Evolutionary conservation across 179 eudicot genomes (phyloP), one percentile per base, ranked within the genome.

Genomic region (Beta lomatogona): DNA sequence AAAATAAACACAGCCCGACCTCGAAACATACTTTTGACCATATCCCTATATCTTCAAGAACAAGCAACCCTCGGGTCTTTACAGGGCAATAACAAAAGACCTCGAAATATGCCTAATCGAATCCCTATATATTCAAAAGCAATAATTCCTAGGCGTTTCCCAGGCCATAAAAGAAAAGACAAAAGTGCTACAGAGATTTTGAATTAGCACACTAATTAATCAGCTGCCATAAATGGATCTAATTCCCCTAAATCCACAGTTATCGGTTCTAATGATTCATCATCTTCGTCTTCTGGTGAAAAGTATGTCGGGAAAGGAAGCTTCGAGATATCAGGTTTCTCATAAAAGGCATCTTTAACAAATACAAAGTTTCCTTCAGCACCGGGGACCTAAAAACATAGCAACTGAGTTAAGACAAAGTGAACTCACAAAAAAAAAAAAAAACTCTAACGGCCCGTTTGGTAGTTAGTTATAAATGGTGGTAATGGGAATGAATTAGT

Each of bases 231-330:
- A 82, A 96, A 96, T 50, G 98, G 98, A 86, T 96, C 99, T 31
- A 88, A 76, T 65, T 94, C 99, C 22, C 98, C 98, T 18, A 87
- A 89, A 88, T 96, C 99, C 76, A 96, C 99, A 44, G 90, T 84
- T n/a, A 94, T 22, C 48, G 99, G 93, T 83, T 87, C 92, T 85
- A 94, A 84, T 14, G 72, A 81, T 73, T 79, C 82, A 8, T 70
- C 77, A 60, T 90, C 90, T 86, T 96, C 96, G 57, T 89, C 94
- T 86, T 92, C 97, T 44, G 88, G 85, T 50, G 93, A 82, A 75
- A 96, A 88, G 81, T 87, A 88, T 14, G 98, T 95, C n/a, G 97
- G 98, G 85, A 95, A 95, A 57, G 98, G 97, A 79, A 95, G 93
- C 76, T 82, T 69, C 5, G 91, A 86, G 36, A 75, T 25, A 72